Evolutionary conservation across 805 yeast genomes (phyloP).

Genomic region (Barnettozyma sp.): DNA sequence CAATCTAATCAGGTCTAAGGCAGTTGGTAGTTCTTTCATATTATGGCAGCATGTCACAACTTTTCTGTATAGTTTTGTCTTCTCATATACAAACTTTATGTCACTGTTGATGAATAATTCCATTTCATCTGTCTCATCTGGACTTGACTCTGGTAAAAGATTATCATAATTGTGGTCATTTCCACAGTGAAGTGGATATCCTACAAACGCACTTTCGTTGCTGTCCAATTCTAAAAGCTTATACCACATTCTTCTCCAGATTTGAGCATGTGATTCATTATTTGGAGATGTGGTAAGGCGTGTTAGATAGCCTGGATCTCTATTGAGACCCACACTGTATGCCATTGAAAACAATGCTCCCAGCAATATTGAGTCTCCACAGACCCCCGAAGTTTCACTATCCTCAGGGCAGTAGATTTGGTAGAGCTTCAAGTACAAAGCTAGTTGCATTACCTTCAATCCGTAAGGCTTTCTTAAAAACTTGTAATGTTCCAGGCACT

Average conservation of each 20-base stretch:
- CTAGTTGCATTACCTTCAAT: constrained; percentile 46
- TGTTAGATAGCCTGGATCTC: constrained; percentile 40
- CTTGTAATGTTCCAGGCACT: constrained; percentile 47
- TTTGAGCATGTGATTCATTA: constrained; percentile 11
- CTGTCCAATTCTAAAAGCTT: constrained; percentile 22
- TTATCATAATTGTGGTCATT: constrained; percentile 20
- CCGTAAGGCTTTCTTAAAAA: constrained; percentile 37
- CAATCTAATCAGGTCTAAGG: constrained; percentile 29
- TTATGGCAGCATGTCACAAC: constrained; percentile 29
- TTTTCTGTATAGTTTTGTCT: constrained; percentile 26
- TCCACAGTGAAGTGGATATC: constrained; percentile 15
- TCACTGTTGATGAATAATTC: constrained; percentile 33
- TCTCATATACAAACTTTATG: constrained; percentile 27
- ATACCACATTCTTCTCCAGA: constrained; percentile 25
- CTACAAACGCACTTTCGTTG: constrained; percentile 11
- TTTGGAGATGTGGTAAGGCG: constrained; percentile 8
- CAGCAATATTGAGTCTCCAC: constrained; percentile 40
- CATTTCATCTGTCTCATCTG: constrained; percentile 28
- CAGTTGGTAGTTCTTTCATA: constrained; percentile 29
- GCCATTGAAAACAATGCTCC: constrained; percentile 50
- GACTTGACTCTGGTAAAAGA: constrained; percentile 27
- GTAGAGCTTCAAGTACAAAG: constrained; percentile 42
- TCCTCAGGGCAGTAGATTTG: constrained; percentile 46
- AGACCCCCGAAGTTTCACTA: constrained; percentile 48
- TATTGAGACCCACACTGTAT: constrained; percentile 45